These are phyloP conservation scores for Saraca asoca DNA, from an alignment of 331 rosid genomes.

Conservation along the genomic window DNA sequence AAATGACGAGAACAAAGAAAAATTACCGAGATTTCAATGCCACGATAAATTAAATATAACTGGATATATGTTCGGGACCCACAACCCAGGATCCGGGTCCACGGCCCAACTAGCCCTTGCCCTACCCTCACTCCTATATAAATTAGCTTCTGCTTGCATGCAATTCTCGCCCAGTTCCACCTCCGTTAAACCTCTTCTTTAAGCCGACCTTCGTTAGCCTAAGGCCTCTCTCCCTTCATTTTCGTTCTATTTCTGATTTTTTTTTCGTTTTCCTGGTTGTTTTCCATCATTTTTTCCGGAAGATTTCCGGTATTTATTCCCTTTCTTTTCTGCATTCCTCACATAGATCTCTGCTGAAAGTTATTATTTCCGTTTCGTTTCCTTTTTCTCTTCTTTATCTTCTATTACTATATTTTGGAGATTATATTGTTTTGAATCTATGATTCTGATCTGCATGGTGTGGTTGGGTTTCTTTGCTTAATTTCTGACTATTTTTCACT, in stretches of 20 bases:
- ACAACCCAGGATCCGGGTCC: conserved; percentile 13
- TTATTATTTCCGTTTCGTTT: background rate
- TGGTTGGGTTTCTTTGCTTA: conserved; percentile 24
- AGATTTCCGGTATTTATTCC: background rate
- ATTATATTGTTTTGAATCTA: background rate
- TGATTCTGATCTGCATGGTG: conserved; percentile 57
- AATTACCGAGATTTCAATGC: background rate
- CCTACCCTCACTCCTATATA: conserved; percentile 36
- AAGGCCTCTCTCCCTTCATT: background rate
- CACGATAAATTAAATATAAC: conserved; percentile 32
- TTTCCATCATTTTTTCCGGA: conserved; percentile 1
- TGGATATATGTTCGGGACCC: conserved; percentile 14
- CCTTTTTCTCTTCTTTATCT: background rate
- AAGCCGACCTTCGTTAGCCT: background rate
- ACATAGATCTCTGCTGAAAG: background rate
- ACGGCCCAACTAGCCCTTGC: conserved; percentile 26
- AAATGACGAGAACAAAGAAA: background rate
- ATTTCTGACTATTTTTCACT: background rate
- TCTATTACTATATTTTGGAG: background rate
- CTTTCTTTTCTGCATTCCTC: background rate
- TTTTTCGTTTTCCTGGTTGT: background rate
- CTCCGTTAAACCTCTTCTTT: conserved; percentile 27
- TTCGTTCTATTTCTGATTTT: conserved; percentile 26
- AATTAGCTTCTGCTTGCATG: conserved; percentile 42
- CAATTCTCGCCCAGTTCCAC: conserved; percentile 53